phyloP scores from a whole-genome alignment of 1,284 basidiomycete species.

The Cryptococcus sp. region DNA sequence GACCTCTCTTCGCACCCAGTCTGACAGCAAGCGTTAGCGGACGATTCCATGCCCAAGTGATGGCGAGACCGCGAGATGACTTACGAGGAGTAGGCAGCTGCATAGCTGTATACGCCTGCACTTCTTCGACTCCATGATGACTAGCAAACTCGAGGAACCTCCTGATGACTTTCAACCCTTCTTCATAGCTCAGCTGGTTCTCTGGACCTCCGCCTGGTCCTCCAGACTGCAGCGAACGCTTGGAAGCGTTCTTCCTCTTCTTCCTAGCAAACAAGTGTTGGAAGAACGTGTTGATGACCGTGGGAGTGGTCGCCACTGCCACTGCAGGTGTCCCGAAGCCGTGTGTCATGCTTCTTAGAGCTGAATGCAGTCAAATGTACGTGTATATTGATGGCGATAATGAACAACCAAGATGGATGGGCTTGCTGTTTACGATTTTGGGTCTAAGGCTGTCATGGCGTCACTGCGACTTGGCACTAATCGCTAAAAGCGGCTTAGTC shows the following conservation, averaged over 20 bases:
- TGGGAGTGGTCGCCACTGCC: slow-evolving; percentile 45
- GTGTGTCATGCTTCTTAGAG: slow-evolving; percentile 14
- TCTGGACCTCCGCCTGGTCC: slow-evolving; percentile 44
- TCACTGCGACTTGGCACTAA: too few relatives aligned
- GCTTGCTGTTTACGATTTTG: neutral
- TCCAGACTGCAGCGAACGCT: slow-evolving; percentile 27
- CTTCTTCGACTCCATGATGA: slow-evolving; percentile 50
- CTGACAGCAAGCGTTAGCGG: slow-evolving; percentile 13
- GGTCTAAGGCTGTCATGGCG: too few relatives aligned
- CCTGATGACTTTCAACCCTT: slow-evolving; percentile 46
- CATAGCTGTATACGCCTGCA: slow-evolving; percentile 54
- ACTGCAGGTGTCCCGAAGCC: slow-evolving; percentile 43
- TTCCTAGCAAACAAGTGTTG: slow-evolving; percentile 35
- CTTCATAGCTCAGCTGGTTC: slow-evolving; percentile 48
- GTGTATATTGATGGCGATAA: too few relatives aligned
- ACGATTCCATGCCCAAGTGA: neutral
- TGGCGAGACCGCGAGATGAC: slow-evolving; percentile 13
- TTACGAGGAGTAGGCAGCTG: slow-evolving; percentile 46
- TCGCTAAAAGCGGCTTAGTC: too few relatives aligned
- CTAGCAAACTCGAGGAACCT: slow-evolving; percentile 47
- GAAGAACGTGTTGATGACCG: slow-evolving; percentile 49
- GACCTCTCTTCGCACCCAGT: slow-evolving; percentile 48
- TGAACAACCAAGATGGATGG: neutral
- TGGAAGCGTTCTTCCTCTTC: slow-evolving; percentile 21
- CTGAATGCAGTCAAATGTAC: too few relatives aligned